phyloP scores from a whole-genome alignment of 495 filamentous ascomycete species.

The Achaetomiella virescens region DNA sequence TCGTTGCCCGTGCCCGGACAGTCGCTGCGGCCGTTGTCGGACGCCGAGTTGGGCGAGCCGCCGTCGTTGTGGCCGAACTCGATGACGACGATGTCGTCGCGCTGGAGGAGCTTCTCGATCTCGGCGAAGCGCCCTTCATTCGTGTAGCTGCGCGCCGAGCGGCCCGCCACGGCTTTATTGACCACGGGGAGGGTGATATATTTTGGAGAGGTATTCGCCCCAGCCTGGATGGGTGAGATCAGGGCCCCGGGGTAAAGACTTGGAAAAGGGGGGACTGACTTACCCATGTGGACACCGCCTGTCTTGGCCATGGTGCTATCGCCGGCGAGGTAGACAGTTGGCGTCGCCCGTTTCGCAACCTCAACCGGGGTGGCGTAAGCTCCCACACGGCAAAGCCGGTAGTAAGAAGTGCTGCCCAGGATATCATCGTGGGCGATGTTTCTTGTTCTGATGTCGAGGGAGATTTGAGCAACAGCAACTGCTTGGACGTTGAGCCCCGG shows the following conservation, averaged over 20 bases:
- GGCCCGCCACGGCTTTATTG: constrained; percentile 55
- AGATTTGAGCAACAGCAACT: neutral
- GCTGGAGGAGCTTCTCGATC: constrained; percentile 41
- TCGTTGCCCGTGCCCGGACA: constrained; percentile 50
- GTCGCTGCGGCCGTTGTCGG: constrained; percentile 55
- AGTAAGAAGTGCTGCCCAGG: neutral
- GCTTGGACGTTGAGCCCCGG: neutral
- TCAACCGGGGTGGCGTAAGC: constrained; percentile 12
- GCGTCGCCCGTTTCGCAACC: constrained; percentile 16
- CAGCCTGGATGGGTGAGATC: constrained; percentile 39
- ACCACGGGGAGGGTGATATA: constrained; percentile 42
- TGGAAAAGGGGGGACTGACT: neutral
- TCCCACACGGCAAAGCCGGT: constrained; percentile 5
- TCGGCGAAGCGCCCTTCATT: constrained; percentile 54
- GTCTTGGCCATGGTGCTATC: constrained; percentile 53
- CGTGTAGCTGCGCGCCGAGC: constrained; percentile 54
- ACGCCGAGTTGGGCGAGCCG: constrained; percentile 45
- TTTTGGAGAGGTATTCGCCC: constrained; percentile 51
- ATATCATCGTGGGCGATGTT: neutral
- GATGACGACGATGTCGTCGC: constrained; percentile 54
- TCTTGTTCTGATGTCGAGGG: neutral
- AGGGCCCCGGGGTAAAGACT: neutral
- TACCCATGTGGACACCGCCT: constrained; percentile 13
- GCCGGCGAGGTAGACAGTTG: constrained; percentile 47
- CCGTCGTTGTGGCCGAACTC: constrained; percentile 65